phyloP scores from a whole-genome alignment of 768 basidiomycete species.

The Crepidotus variabilis region DNA sequence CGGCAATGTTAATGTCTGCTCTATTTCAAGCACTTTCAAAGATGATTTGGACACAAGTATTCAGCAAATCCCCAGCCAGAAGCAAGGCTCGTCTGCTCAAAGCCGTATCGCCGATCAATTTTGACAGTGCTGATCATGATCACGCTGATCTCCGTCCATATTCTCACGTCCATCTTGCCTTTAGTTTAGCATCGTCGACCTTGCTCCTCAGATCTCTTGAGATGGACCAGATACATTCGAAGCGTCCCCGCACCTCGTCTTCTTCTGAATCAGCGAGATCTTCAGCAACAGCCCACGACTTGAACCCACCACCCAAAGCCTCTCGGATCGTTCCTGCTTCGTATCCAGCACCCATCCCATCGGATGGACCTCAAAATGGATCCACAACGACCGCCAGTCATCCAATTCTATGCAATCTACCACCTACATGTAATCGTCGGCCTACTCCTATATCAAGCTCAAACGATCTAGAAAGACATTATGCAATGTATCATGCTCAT shows the following conservation, averaged over 20 bases:
- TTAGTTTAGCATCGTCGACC: not conserved
- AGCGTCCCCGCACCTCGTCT: constrained; percentile 21
- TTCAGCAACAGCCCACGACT: constrained; percentile 3
- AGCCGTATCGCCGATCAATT: no score
- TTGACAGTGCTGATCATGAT: not conserved
- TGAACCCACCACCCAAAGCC: constrained; percentile 23
- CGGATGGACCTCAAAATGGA: not conserved
- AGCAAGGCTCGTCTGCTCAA: no score
- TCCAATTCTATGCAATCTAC: constrained; percentile 65
- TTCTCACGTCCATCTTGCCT: not conserved
- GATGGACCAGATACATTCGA: constrained; percentile 24
- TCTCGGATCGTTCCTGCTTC: constrained; percentile 21
- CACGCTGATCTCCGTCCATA: not conserved
- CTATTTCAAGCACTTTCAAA: no score
- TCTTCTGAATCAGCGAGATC: constrained; percentile 8
- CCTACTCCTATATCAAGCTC: constrained; percentile 64
- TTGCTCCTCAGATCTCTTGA: constrained; percentile 5
- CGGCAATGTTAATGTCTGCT: no score
- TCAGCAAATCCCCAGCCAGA: no score
- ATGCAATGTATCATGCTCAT: constrained; percentile 80
- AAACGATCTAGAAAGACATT: constrained; percentile 77
- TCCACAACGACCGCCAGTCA: constrained; percentile 19
- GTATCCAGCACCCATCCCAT: not conserved
- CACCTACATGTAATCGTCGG: constrained; percentile 73
- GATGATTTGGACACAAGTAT: no score